phyloP scores from a whole-genome alignment of 768 basidiomycete genomes.

The Fistulinella prunicolor region DNA sequence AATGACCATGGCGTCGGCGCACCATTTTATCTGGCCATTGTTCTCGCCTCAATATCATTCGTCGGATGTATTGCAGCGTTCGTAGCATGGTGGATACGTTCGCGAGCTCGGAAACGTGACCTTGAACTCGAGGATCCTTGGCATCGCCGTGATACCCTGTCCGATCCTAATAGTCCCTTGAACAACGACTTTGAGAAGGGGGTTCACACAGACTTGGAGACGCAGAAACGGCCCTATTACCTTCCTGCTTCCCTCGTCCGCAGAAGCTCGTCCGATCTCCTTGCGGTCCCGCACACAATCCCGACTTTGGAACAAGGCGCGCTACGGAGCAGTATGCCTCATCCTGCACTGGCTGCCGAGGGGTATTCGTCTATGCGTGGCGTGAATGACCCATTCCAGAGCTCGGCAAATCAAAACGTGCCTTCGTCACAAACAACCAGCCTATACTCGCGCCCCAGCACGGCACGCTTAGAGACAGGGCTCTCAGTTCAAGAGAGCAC shows the following conservation, averaged over 20 bases:
- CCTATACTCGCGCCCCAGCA: conserved; percentile 9
- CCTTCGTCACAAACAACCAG: conserved; percentile 8
- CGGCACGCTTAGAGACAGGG: conserved; percentile 13
- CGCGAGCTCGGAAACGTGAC: conserved; percentile 36
- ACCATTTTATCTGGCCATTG: conserved; percentile 49
- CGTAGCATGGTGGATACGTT: conserved; percentile 48
- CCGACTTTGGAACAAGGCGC: conserved; percentile 1
- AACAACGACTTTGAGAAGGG: conserved; percentile 1
- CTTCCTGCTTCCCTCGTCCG: conserved; percentile 24
- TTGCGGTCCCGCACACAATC: conserved; percentile 16
- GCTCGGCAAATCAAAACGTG: conserved; percentile 2
- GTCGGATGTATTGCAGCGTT: conserved; percentile 45
- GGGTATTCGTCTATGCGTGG: background rate
- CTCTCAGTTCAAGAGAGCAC: conserved; percentile 30
- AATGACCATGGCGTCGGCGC: conserved; percentile 28
- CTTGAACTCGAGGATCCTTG: conserved; percentile 31
- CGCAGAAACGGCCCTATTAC: conserved; percentile 21
- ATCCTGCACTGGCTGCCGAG: background rate
- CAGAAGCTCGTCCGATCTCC: conserved; percentile 17
- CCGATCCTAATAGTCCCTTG: conserved; percentile 3
- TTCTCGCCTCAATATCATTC: conserved; percentile 45
- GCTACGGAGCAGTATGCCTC: conserved; percentile 5
- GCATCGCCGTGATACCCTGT: conserved; percentile 30
- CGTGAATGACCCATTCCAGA: conserved; percentile 6
- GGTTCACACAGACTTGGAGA: conserved; percentile 1